A percentile compares a stretch with the other conserved stretches of the same genome.
Evolutionary conservation across 2,329 filamentous ascomycete genomes (phyloP).

Genomic region (Colletotrichum viniferum): DNA sequence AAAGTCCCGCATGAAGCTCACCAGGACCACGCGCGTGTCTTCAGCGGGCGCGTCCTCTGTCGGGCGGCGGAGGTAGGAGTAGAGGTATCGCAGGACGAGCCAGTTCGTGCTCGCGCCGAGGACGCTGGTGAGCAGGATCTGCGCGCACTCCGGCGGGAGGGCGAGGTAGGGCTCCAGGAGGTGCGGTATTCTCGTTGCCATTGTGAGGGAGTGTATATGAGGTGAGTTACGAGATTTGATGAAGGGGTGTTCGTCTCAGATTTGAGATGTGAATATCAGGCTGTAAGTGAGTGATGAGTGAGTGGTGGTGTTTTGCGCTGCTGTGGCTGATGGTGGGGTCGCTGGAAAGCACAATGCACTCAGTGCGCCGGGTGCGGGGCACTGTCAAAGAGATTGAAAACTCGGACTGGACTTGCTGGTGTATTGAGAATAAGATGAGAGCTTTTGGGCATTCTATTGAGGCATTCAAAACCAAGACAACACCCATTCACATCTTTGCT

Average conservation of each 20-base stretch:
- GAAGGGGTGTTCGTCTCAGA: not conserved
- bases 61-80: slow-evolving; percentile 42
- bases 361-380: not conserved
- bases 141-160: slow-evolving; percentile 60
- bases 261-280: not conserved
- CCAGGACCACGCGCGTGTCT: slow-evolving; percentile 67
- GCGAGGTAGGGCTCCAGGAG: slow-evolving; percentile 68
- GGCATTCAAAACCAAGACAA: not conserved
- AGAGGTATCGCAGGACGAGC: slow-evolving; percentile 64
- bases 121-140: slow-evolving; percentile 72
- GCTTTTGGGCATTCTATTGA: fast-evolving
- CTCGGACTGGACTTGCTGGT: not conserved
- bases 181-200: slow-evolving; percentile 62
- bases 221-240: fast-evolving
- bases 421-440: fast-evolving
- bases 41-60: slow-evolving; percentile 19
- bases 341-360: not conserved
- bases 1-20: slow-evolving; percentile 82
- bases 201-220: slow-evolving; percentile 19
- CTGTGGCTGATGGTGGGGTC: not conserved
- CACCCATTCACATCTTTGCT: not conserved
- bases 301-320: not conserved
- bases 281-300: not conserved
- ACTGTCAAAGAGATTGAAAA: not conserved
- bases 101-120: slow-evolving; percentile 69